Evolutionary conservation across 305 asterid species (phyloP), one percentile per base, ranked within the genome.

Genomic region (Solanum hybrid): DNA sequence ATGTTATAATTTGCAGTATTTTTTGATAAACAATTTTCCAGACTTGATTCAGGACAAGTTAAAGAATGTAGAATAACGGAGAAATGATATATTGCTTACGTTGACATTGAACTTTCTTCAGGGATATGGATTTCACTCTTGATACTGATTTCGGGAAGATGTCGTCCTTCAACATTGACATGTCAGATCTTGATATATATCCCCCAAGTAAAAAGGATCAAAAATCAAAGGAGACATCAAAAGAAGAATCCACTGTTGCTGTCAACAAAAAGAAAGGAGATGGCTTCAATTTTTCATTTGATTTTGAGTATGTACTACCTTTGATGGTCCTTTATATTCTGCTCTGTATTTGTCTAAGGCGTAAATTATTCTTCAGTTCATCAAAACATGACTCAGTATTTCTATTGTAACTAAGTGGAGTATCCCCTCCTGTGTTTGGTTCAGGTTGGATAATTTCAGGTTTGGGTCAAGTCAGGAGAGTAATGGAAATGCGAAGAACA

Each of bases 61-160:
- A 51, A 45, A 51, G 45, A 31, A 31, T 51, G 31, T 84, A 6
- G 42, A 82, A 84, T 31, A 84, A 35, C 4, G 22, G 27, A 84
- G 87, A 60, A 84, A 84, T 84, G 87, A 84, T 32, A 51, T 22
- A 31, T 17, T 81, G 35, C 87, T 22, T 84, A 31, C 34, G 4
- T 32, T 84, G 75, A 32, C 75, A 66, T 89, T 73, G 37, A 29
- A 60, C 72, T 88, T 36, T 88, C 90, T 93, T 85, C 95, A 96
- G 99, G 96, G 97, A 95, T 88, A 91, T 95, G 93, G 98, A 96
- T 91, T 96, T 96, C 90, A 92, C 91, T 90, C 93, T 96, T 91
- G 98, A 94, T 90, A 94, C 92, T 90, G 97, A 94, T 92, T 96
- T 96, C 69, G 98, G 96, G 81, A 96, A 96, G 93, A 80, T 96